Base-by-base conservation (phyloP, 805 yeast genomes). In the Candida manassasensis region DNA sequence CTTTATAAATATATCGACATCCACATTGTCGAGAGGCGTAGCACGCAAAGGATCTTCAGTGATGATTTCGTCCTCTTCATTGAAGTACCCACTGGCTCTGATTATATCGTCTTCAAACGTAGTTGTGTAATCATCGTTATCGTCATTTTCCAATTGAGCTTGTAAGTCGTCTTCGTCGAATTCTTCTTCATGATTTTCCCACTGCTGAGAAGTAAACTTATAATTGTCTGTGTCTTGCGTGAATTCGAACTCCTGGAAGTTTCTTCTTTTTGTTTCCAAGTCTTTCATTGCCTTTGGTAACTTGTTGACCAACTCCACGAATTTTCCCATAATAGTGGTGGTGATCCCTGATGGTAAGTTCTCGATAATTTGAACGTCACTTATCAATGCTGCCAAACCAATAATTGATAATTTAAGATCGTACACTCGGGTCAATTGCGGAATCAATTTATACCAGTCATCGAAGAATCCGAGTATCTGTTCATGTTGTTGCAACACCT, bases 351-450 rank as follows among this genome's bases (percentile, higher is more conserved):
- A 15, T 5, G 44, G 35, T 15, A 44, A 34, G 26, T 32, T 31
- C n/a, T 21, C 36, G 4, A 44, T 24, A 13, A 49, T 39, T 2
- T 48, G 40, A 4, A 49, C 43, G 12, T 51, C 54, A 37, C 48
- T 67, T 38, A 55, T 50, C 44, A 50, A 55, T 18, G 49, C 85
- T 39, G 89, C 57, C 15, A 83, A 52, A 0, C 93, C 94, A 44
- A 90, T 58, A 2, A 77, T 63, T 1, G 85, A 77, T 28, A 90
- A 59, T 57, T 88, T 89, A 55, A 86, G 68, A 58, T 90, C 97
- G 49, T 73, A 84, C 2, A 86, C 95, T 40, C 95, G 67, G 15
- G 71, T 70, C 46, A 82, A 69, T 18, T 64, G 60, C 4, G 79
- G 73, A 26, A 78, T 61, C 7, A 69, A 47, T 14, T 70, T 64